A percentile compares a stretch with the other conserved stretches of the same genome.
Conservation (phyloP, 208 protist species). For the Histomonas meleagridis region DNA sequence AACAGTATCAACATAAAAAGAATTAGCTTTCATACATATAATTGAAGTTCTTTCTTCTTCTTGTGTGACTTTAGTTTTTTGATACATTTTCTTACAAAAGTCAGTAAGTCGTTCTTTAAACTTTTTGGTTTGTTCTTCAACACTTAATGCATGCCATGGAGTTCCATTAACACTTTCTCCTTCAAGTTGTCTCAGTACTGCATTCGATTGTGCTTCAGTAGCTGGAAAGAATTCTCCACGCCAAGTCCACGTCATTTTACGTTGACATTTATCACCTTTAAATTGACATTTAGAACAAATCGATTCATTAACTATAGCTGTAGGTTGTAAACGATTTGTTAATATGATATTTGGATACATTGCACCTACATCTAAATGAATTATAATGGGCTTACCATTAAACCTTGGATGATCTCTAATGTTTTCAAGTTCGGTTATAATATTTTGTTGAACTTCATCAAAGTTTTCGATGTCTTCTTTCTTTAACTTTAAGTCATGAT, state of each 20-base stretch:
- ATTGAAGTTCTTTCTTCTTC: constrained; percentile 60
- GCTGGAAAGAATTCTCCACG: constrained; percentile 87
- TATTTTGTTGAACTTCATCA: constrained; percentile 56
- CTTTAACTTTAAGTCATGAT: constrained; percentile 15
- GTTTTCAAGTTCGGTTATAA: constrained; percentile 62
- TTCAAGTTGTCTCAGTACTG: constrained; percentile 32
- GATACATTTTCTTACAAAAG: constrained; percentile 86
- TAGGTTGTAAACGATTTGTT: constrained; percentile 96
- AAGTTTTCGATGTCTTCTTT: constrained; percentile 75
- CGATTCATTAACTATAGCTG: constrained; percentile 69
- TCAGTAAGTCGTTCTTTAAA: constrained; percentile 78
- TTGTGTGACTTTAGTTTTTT: constrained; percentile 75
- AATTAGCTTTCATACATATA: constrained; percentile 97
- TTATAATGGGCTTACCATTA: constrained; percentile 78
- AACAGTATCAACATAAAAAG: constrained; percentile 98
- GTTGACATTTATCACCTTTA: constrained; percentile 65
- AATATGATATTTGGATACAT: constrained; percentile 99
- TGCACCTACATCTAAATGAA: constrained; percentile 94
- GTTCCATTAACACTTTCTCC: constrained; percentile 33
- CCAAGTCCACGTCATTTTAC: constrained; percentile 94
- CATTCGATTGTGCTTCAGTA: constrained; percentile 40
- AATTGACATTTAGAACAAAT: constrained; percentile 68
- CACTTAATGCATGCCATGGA: background rate
- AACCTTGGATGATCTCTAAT: constrained; percentile 70
- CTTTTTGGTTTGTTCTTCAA: constrained; percentile 59